Evolutionary conservation across 108 stramenopile species (phyloP).

Genomic region (Discostella pseudostelligera): DNA sequence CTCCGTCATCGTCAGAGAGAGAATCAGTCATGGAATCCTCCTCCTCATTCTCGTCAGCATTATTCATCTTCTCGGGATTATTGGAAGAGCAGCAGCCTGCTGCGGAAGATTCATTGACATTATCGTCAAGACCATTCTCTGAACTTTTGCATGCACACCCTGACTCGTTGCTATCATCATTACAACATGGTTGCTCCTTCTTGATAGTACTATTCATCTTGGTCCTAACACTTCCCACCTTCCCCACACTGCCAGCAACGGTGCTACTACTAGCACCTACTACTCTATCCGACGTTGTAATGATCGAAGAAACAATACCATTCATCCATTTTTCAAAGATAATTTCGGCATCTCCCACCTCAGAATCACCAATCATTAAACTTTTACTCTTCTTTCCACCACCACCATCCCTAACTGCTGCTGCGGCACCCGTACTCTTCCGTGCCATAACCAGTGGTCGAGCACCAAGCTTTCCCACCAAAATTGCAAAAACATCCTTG

Average conservation of each 20-base stretch:
- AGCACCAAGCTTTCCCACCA: conserved; percentile 67
- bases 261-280: background rate
- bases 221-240: background rate
- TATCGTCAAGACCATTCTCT: background rate
- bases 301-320: conserved; percentile 31
- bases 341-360: conserved; percentile 59
- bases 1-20: conserved; percentile 32
- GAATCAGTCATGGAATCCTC: conserved; percentile 43
- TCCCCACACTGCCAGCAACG: background rate
- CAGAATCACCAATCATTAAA: conserved; percentile 69
- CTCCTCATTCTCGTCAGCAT: conserved; percentile 38
- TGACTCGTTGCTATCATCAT: conserved; percentile 7
- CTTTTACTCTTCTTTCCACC: conserved; percentile 20
- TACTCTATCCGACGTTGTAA: background rate
- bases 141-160: conserved; percentile 22
- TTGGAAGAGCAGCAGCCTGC: conserved; percentile 16
- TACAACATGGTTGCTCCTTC: conserved; percentile 1
- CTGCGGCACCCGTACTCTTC: conserved; percentile 24
- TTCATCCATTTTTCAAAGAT: conserved; percentile 53
- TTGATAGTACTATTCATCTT: background rate
- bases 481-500: conserved; percentile 54
- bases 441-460: conserved; percentile 38
- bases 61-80: conserved; percentile 3
- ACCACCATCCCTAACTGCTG: conserved; percentile 4
- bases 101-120: background rate